Conservation (phyloP, 139 green algal genomes). For the Medakamo hakoo region DNA sequence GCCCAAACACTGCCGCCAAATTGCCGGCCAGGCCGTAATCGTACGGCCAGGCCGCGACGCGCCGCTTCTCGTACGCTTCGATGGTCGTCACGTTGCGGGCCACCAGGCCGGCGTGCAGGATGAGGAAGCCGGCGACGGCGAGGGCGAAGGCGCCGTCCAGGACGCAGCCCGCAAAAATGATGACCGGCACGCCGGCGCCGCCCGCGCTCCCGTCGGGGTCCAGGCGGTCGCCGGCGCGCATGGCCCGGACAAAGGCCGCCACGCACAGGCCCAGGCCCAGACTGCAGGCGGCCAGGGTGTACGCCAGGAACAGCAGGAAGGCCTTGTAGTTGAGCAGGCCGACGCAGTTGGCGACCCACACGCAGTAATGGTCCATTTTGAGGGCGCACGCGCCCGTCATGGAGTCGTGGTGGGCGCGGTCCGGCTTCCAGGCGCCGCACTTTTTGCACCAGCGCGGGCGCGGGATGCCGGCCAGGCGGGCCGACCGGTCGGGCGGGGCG, state of each 20-base stretch:
- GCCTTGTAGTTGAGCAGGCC: slow-evolving; percentile 91
- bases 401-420: slow-evolving; percentile 79
- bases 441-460: slow-evolving; percentile 35
- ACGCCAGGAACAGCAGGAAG: slow-evolving; percentile 85
- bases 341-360: slow-evolving; percentile 83
- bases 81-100: slow-evolving; percentile 62
- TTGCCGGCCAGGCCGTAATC: slow-evolving; percentile 42
- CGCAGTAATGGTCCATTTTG: slow-evolving; percentile 76
- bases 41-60: slow-evolving; percentile 53
- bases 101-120: slow-evolving; percentile 53
- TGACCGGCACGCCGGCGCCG: neutral
- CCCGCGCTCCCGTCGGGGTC: no score
- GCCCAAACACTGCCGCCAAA: slow-evolving; percentile 59
- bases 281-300: slow-evolving; percentile 31
- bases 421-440: slow-evolving; percentile 68
- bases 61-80: slow-evolving; percentile 76
- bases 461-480: slow-evolving; percentile 1
- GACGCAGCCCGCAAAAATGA: slow-evolving; percentile 37
- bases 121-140: slow-evolving; percentile 50
- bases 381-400: slow-evolving; percentile 76
- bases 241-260: slow-evolving; percentile 5
- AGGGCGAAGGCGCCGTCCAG: slow-evolving; percentile 35
- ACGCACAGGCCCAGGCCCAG: neutral
- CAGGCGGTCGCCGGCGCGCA: no score
- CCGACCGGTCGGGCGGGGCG: neutral